phyloP scores from a whole-genome alignment of 2,329 filamentous ascomycete genomes.

The Akanthomyces dipterigenus region DNA sequence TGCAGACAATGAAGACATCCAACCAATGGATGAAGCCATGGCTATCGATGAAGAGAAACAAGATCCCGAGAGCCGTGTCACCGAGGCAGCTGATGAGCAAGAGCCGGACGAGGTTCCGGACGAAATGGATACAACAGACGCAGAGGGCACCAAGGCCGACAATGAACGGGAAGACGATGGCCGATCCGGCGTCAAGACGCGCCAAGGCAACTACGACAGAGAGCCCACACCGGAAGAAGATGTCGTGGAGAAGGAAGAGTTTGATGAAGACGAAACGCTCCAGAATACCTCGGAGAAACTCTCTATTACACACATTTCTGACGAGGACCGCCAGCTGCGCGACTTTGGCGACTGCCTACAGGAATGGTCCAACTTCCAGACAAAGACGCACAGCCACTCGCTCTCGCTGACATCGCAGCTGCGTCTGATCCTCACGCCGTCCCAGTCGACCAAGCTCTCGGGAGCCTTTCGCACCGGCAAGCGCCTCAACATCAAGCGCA shows the following conservation, averaged over 20 bases:
- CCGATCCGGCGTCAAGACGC: slow-evolving; percentile 53
- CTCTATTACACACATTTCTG: slow-evolving; percentile 63
- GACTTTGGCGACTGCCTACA: slow-evolving; percentile 54
- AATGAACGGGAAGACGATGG: slow-evolving; percentile 46
- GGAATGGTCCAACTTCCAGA: slow-evolving; percentile 82
- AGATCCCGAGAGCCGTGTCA: slow-evolving; percentile 36
- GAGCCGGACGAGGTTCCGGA: slow-evolving; percentile 39
- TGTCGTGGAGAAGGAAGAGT: slow-evolving; percentile 37
- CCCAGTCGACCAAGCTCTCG: slow-evolving; percentile 89
- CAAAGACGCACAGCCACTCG: slow-evolving; percentile 76
- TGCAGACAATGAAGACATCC: slow-evolving; percentile 79
- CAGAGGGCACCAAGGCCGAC: slow-evolving; percentile 27
- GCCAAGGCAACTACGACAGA: slow-evolving; percentile 51
- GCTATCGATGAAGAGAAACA: slow-evolving; percentile 68
- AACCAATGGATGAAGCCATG: slow-evolving; percentile 81
- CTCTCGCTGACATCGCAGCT: slow-evolving; percentile 89
- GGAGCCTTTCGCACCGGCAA: slow-evolving; percentile 97
- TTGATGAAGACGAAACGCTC: slow-evolving; percentile 38
- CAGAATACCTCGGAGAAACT: slow-evolving; percentile 56
- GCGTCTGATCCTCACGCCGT: slow-evolving; percentile 89
- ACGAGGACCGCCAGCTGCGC: slow-evolving; percentile 35
- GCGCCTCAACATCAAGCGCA: slow-evolving; percentile 97
- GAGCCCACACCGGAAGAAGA: slow-evolving; percentile 38
- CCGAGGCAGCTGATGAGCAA: slow-evolving; percentile 44
- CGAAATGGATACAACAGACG: slow-evolving; percentile 35